Evolutionary conservation across 2,329 filamentous ascomycete species (phyloP), one percentile per base, ranked within the genome.

Genomic region (Aspergillus sp.): DNA sequence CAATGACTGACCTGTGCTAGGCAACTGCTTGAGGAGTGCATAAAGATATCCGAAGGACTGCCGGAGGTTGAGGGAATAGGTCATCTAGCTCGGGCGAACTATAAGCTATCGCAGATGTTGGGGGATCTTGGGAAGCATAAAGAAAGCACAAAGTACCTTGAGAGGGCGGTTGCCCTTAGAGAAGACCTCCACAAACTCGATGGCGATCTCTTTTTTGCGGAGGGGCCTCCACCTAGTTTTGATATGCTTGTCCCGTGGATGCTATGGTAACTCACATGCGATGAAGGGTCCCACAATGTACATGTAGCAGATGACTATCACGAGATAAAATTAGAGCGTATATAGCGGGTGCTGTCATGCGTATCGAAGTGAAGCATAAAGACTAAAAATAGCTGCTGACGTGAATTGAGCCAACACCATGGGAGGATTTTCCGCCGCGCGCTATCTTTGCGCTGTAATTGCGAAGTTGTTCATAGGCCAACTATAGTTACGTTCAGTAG

Each of bases 161-260:
- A 50, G 12, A 38, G 29, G 28, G 48, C 43, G 29, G 12, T 32
- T 29, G 3, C 29, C 19, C 35, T 46, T n/a, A 36, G 29, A 7
- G 41, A 44, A 8, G 30, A 32, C 2, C 42, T 50, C 28, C 10
- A 30, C 3, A 45, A 43, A 33, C 7, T 46, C n/a, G 41, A 48
- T n/a, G n/a, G n/a, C n/a, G n/a, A n/a, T n/a, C n/a, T n/a, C n/a
- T n/a, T n/a, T n/a, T n/a, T n/a, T n/a, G n/a, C n/a, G n/a, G n/a
- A n/a, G n/a, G n/a, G n/a, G n/a, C n/a, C 5, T 32, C n/a, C 47
- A 30, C 27, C 40, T 41, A 38, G 45, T 28, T 52, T 52, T 42
- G 50, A 48, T 19, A 36, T 32, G 7, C 35, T 50, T 34, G 50
- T 48, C 28, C 50, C 45, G 9, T 52, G 50, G 48, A 50, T 52